Percentiles rank a stretch among this genome's conserved stretches.
Conservation (phyloP, 208 protist species). For the Herpetomonas tarakana region DNA sequence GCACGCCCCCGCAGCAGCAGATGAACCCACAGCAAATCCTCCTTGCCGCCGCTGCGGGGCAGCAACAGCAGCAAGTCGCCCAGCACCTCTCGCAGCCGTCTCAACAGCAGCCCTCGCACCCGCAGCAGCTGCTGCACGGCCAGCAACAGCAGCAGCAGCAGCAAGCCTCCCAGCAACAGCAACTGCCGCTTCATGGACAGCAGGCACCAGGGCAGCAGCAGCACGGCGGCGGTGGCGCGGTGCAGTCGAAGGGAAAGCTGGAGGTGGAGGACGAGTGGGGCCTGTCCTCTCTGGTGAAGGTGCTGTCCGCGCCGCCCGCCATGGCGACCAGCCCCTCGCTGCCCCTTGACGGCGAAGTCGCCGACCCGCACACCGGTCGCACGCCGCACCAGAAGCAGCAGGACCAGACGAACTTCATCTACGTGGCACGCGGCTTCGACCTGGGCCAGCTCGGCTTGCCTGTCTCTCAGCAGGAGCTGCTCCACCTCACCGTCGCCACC, state of each 20-base stretch:
- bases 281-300: slow-evolving; percentile 44
- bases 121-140: slow-evolving; percentile 14
- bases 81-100: slow-evolving; percentile 12
- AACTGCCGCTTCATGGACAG: slow-evolving; percentile 19
- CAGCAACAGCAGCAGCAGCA: too few species aligned
- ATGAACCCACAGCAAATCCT: slow-evolving; percentile 9
- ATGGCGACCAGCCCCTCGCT: slow-evolving; percentile 26
- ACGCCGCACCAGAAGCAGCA: slow-evolving; percentile 34
- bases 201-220: slow-evolving; percentile 2
- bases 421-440: slow-evolving; percentile 76
- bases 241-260: slow-evolving; percentile 22
- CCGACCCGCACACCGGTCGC: slow-evolving; percentile 31
- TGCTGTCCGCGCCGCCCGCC: slow-evolving; percentile 29
- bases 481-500: slow-evolving; percentile 71
- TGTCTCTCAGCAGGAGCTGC: slow-evolving; percentile 53
- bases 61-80: slow-evolving; percentile 25
- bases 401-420: slow-evolving; percentile 59
- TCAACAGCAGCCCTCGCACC: slow-evolving; percentile 15
- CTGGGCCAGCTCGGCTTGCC: slow-evolving; percentile 62
- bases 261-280: slow-evolving; percentile 75
- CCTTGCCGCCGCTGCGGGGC: slow-evolving; percentile 18
- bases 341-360: slow-evolving; percentile 20
- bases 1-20: slow-evolving; percentile 25
- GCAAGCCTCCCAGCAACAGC: slow-evolving; percentile 12
- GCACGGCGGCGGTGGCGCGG: neutral